Percentiles rank a stretch among this genome's conserved stretches.
Evolutionary conservation across 2,329 filamentous ascomycete genomes (phyloP).

Genomic region (Zymoseptoria brevis): DNA sequence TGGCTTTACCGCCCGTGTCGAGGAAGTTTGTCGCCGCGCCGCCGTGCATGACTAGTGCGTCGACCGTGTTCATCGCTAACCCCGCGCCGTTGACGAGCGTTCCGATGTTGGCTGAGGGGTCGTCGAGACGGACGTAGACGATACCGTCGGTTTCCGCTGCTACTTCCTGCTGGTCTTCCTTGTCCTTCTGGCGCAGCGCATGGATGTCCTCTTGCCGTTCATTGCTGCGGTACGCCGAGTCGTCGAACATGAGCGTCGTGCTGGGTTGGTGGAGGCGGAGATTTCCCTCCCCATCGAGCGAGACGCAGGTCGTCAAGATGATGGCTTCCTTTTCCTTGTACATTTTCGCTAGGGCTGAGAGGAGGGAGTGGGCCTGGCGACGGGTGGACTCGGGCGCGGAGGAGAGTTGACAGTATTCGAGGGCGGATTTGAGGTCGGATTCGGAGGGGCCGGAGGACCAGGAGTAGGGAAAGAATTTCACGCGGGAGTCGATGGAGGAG

Average conservation of each 20-base stretch:
- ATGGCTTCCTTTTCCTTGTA: constrained; percentile 60
- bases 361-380: constrained; percentile 37
- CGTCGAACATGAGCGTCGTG: constrained; percentile 59
- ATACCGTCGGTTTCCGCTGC: constrained; percentile 64
- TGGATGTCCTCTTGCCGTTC: constrained; percentile 57
- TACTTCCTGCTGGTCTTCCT: constrained; percentile 49
- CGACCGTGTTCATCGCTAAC: constrained; percentile 84
- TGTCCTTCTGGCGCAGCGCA: constrained; percentile 44
- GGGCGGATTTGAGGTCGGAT: constrained; percentile 34
- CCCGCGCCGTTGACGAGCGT: constrained; percentile 85
- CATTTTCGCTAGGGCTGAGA: constrained; percentile 49
- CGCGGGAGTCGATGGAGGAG: constrained; percentile 35
- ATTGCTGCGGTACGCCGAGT: constrained; percentile 57
- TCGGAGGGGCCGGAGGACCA: constrained; percentile 43
- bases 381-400: constrained; percentile 38
- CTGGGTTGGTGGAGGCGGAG: constrained; percentile 42
- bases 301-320: constrained; percentile 47
- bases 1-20: constrained; percentile 84
- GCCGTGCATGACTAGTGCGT: constrained; percentile 61
- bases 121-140: constrained; percentile 61
- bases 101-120: constrained; percentile 57
- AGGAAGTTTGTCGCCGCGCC: constrained; percentile 74
- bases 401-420: constrained; percentile 48
- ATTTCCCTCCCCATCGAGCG: constrained; percentile 32
- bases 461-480: constrained; percentile 54